Evolutionary conservation across 2,329 filamentous ascomycete species (phyloP), one percentile per base, ranked within the genome.

Genomic region (Curvularia sp.): DNA sequence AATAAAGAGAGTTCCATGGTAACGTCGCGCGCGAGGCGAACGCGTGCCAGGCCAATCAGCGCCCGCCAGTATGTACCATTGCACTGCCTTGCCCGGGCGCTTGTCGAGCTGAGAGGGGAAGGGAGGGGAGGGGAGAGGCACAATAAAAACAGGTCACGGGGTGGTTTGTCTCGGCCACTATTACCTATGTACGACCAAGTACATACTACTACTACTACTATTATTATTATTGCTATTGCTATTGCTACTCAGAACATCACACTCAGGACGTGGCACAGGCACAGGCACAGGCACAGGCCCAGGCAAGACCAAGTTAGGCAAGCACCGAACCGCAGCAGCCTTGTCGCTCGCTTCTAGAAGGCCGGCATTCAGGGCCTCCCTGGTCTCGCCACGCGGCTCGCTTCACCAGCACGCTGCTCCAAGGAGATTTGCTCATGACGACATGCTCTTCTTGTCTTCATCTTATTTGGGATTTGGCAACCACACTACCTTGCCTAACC

Each of bases 351-450:
- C 51, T 59, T 53, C 50, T 38, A 53, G 41, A 49, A 56, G 49
- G 42, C 28, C 48, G 48, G 34, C 48, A 34, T 41, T 25, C 41
- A 49, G 43, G 30, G 18, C 46, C 25, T 46, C 49, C 57, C 48
- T 47, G 43, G 61, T 60, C 49, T 55, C 42, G 61, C 52, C 46
- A 54, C 48, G 18, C 65, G 54, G 55, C 54, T 55, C 39, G 43
- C 53, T 47, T 34, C 49, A 34, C 47, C 38, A 43, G 32, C 54
- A 49, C 55, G 55, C 58, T 42, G 57, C 47, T 49, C 53, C 3
- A 45, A 46, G 48, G 55, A 62, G 55, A 66, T 64, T 63, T 23
- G 57, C 53, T 43, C 53, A 64, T 68, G 64, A 66, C 63, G 64
- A 62, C 64, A 66, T 67, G 38, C 18, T 39, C 27, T 46, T 41